These are phyloP conservation scores for Trichosporon sp. DNA, from an alignment of 1,284 basidiomycete species.

Conservation along the genomic window DNA sequence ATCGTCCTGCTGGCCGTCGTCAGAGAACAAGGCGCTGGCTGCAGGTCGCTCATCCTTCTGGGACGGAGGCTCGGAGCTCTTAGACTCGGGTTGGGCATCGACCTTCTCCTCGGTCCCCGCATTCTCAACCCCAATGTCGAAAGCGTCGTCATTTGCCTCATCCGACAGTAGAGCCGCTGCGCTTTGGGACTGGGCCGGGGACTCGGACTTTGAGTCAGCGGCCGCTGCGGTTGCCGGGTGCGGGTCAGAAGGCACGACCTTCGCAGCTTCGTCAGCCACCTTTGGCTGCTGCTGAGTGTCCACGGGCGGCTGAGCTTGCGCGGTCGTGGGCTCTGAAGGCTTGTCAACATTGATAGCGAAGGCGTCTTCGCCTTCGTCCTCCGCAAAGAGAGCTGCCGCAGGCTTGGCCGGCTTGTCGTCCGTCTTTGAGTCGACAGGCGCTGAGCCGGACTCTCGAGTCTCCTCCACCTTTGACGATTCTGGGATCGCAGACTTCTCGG, in stretches of 20 bases:
- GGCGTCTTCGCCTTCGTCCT: constrained; percentile 10
- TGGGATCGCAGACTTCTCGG: background rate
- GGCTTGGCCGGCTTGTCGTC: background rate
- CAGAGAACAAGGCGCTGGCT: background rate
- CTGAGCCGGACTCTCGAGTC: background rate
- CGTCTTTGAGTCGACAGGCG: background rate
- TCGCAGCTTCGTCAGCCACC: background rate
- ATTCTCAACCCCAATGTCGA: background rate
- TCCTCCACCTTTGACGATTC: background rate
- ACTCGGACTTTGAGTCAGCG: background rate
- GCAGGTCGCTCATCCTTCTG: background rate
- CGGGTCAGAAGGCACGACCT: background rate
- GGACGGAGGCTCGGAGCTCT: background rate
- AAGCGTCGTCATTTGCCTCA: background rate
- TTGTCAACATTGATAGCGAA: constrained; percentile 3
- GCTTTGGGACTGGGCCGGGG: background rate
- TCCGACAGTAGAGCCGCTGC: background rate
- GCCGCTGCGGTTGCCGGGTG: no score
- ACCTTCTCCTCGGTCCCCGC: background rate
- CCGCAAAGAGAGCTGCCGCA: constrained; percentile 16
- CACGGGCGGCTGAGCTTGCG: background rate
- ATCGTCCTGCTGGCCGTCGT: background rate
- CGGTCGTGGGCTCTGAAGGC: background rate
- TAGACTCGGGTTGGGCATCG: background rate
- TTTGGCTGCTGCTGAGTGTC: background rate